These are phyloP conservation scores for Sugiyamaella neomexicana DNA, from an alignment of 1,139 yeast genomes.

Conservation along the genomic window DNA sequence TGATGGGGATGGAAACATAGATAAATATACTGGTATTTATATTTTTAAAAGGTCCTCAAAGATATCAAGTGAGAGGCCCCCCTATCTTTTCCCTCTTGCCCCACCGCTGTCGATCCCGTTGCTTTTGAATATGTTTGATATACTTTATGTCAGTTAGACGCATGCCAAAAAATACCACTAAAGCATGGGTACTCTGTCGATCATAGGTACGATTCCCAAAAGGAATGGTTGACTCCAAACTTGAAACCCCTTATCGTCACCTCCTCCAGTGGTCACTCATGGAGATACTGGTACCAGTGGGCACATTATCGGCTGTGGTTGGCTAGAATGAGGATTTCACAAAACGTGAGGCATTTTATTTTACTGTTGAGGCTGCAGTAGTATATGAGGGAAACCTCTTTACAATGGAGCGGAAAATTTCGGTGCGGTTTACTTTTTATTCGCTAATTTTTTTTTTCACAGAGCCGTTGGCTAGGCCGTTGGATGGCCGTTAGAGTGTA, in stretches of 20 bases:
- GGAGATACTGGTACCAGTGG: neutral
- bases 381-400: too few relatives aligned
- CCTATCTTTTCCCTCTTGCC: neutral
- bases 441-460: too few relatives aligned
- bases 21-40: neutral
- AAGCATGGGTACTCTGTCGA: neutral
- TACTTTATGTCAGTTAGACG: neutral
- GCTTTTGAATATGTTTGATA: neutral
- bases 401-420: too few relatives aligned
- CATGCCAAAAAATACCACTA: neutral
- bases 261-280: neutral
- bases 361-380: neutral
- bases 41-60: neutral
- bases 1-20: neutral
- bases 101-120: neutral
- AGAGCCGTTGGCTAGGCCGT: neutral
- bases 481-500: neutral
- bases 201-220: neutral
- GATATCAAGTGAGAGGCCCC: neutral
- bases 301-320: neutral
- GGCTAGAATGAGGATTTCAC: neutral
- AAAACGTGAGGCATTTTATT: neutral
- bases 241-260: neutral
- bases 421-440: too few relatives aligned
- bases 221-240: neutral